A percentile compares a stretch with the other conserved stretches of the same genome.
Conservation (phyloP, 2,329 filamentous ascomycete species). For the Fusarium drepaniforme region DNA sequence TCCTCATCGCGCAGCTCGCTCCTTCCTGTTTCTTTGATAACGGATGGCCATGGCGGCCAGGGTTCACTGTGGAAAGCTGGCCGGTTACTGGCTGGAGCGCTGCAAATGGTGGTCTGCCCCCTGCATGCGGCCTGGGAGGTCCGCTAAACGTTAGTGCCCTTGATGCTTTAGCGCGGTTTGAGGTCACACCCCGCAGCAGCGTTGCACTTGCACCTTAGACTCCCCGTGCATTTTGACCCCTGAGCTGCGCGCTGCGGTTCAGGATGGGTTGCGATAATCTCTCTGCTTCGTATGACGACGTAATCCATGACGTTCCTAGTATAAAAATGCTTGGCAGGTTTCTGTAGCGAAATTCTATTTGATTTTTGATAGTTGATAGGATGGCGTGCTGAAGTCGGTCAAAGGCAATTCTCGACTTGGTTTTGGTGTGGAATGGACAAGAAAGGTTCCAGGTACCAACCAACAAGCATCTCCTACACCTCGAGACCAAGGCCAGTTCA, state of each 20-base stretch:
- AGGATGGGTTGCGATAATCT: slow-evolving; percentile 20
- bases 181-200: slow-evolving; percentile 40
- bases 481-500: neutral
- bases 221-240: slow-evolving; percentile 21
- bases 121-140: slow-evolving; percentile 41
- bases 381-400: slow-evolving; percentile 1
- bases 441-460: slow-evolving; percentile 9
- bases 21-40: slow-evolving; percentile 38
- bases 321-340: neutral
- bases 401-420: neutral
- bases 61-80: slow-evolving; percentile 14
- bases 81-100: slow-evolving; percentile 21
- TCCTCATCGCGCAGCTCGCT: slow-evolving; percentile 11
- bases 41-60: slow-evolving; percentile 21
- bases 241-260: slow-evolving; percentile 8
- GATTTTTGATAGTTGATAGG: neutral
- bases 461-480: neutral
- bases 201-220: slow-evolving; percentile 18
- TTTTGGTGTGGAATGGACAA: slow-evolving; percentile 27
- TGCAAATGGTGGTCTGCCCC: slow-evolving; percentile 34
- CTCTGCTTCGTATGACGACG: slow-evolving; percentile 14
- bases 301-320: slow-evolving; percentile 10
- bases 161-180: slow-evolving; percentile 22
- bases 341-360: neutral
- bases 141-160: slow-evolving; percentile 44